Evolutionary conservation across 805 yeast species (phyloP).

Genomic region (Cyberlindnera japonica): DNA sequence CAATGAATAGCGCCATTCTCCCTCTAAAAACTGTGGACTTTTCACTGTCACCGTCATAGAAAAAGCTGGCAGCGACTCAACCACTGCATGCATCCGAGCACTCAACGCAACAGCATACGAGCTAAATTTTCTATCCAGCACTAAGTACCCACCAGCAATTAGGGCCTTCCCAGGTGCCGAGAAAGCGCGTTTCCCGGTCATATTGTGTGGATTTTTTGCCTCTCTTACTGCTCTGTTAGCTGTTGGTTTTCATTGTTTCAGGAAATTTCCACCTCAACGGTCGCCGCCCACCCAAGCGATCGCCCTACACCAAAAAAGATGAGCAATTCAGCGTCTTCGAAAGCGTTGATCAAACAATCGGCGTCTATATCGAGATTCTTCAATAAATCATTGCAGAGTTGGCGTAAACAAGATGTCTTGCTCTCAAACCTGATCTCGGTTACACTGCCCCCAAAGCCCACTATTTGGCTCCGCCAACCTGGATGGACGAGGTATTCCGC

Average conservation of each 20-base stretch:
- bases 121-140: slow-evolving; percentile 68
- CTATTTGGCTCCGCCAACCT: slow-evolving; percentile 4
- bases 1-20: slow-evolving; percentile 60
- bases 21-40: slow-evolving; percentile 77
- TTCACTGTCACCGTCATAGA: slow-evolving; percentile 39
- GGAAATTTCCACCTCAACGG: no score
- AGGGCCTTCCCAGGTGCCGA: slow-evolving; percentile 97
- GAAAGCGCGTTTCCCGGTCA: slow-evolving; percentile 31
- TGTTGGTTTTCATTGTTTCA: no score
- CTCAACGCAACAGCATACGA: slow-evolving; percentile 86
- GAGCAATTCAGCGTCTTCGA: no score
- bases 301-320: no score
- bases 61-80: no score
- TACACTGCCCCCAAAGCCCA: slow-evolving; percentile 5
- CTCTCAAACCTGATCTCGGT: no score
- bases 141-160: slow-evolving; percentile 92
- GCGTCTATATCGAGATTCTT: no score
- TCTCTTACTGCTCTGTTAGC: no score
- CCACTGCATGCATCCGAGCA: slow-evolving; percentile 81
- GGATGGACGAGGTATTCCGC: slow-evolving; percentile 13
- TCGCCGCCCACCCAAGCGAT: no score
- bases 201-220: background rate
- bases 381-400: no score
- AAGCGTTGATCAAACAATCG: no score
- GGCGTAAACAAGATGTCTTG: no score